Evolutionary conservation across 805 yeast species (phyloP).

Genomic region (Debaryomyces prosopidis): DNA sequence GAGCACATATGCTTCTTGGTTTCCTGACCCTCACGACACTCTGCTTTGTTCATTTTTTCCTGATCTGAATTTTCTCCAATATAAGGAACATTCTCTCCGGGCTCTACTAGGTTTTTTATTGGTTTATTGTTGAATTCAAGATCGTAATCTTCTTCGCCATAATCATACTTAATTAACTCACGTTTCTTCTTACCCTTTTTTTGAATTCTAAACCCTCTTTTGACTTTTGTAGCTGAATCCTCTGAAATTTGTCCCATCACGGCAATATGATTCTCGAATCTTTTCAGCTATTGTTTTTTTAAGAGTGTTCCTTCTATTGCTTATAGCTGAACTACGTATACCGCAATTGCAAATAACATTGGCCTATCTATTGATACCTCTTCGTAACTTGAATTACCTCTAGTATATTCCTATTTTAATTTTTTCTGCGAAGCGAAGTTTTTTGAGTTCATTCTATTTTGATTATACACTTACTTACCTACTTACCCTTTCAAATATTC

Average conservation of each 20-base stretch:
- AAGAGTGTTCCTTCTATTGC: too few relatives aligned
- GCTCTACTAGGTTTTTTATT: neutral
- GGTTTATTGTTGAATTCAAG: neutral
- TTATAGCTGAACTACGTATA: too few relatives aligned
- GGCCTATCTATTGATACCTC: too few relatives aligned
- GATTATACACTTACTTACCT: neutral
- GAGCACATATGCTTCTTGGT: neutral
- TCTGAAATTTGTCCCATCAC: too few relatives aligned
- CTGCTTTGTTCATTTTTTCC: neutral
- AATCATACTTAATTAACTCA: neutral
- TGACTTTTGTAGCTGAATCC: too few relatives aligned
- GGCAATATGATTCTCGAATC: too few relatives aligned
- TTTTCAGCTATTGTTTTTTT: neutral
- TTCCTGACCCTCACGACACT: neutral
- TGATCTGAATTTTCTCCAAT: neutral
- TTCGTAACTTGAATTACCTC: too few relatives aligned
- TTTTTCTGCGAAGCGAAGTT: neutral
- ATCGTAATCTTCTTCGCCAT: constrained; percentile 3
- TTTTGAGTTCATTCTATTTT: neutral
- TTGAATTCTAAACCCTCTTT: too few relatives aligned
- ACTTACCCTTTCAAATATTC: neutral
- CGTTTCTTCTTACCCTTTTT: neutral
- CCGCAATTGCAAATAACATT: too few relatives aligned
- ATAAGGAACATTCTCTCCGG: neutral
- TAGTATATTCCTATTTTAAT: too few relatives aligned